Evolutionary conservation across 1,139 yeast species (phyloP).

Genomic region (Groenewaldozyma auringiensis): DNA sequence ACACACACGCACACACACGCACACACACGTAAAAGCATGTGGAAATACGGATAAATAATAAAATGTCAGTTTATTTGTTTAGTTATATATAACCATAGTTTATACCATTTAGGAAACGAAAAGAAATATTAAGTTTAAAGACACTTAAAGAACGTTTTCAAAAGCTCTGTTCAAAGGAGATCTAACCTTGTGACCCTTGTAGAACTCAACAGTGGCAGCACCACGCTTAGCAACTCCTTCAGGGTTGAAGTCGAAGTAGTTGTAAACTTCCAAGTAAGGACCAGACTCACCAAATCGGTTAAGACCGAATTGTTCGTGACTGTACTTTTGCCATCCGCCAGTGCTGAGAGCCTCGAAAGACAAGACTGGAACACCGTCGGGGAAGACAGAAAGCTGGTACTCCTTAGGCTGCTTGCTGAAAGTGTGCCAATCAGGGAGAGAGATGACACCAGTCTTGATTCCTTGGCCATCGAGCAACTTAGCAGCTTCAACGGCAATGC

Average conservation of each 20-base stretch:
- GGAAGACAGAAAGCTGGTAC: slow-evolving; percentile 79
- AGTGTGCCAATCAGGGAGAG: slow-evolving; percentile 87
- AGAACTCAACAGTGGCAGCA: slow-evolving; percentile 68
- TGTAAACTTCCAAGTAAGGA: slow-evolving; percentile 75
- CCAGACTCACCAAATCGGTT: slow-evolving; percentile 98
- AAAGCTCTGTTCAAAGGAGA: slow-evolving; percentile 85
- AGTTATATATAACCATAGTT: too few species aligned
- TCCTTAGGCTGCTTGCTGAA: slow-evolving; percentile 77
- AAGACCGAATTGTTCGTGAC: slow-evolving; percentile 95
- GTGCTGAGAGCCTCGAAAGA: slow-evolving; percentile 94
- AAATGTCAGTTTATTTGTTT: too few species aligned
- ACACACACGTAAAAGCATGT: too few species aligned
- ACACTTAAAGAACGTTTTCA: slow-evolving; percentile 15
- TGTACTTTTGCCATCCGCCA: slow-evolving; percentile 89
- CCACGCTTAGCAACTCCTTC: slow-evolving; percentile 91
- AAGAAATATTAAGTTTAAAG: too few species aligned
- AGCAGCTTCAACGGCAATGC: slow-evolving; percentile 74
- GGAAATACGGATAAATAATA: too few species aligned
- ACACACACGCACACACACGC: too few species aligned
- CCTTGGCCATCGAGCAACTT: slow-evolving; percentile 61
- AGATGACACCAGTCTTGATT: slow-evolving; percentile 72
- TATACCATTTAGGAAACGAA: too few species aligned
- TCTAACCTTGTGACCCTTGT: slow-evolving; percentile 62
- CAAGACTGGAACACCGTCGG: slow-evolving; percentile 89
- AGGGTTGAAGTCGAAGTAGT: slow-evolving; percentile 82